Conservation (phyloP, 352 stramenopile genomes). For the Thraustotheca clavata region DNA sequence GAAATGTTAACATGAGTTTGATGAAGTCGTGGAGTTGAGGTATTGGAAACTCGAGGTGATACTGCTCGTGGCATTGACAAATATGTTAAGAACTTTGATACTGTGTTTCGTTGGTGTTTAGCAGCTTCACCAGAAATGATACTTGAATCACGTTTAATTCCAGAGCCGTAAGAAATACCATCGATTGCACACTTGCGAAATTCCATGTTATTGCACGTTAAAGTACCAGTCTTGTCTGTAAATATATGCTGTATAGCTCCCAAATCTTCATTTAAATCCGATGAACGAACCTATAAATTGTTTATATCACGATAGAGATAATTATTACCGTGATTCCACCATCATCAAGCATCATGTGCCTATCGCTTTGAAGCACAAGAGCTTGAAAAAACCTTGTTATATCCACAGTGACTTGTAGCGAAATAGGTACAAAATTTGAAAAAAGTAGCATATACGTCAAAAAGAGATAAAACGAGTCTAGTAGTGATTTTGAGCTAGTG, state of each 20-base stretch:
- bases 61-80: background rate
- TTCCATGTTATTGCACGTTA: constrained; percentile 90
- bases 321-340: constrained; percentile 41
- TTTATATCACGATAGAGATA: constrained; percentile 10
- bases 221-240: constrained; percentile 89
- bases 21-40: background rate
- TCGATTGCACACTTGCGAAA: constrained; percentile 91
- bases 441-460: constrained; percentile 87
- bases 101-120: background rate
- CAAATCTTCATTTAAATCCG: constrained; percentile 87
- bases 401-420: constrained; percentile 85
- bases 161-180: constrained; percentile 53
- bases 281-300: constrained; percentile 58
- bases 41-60: background rate
- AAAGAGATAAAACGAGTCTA: constrained; percentile 48
- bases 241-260: constrained; percentile 96
- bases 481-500: constrained; percentile 1
- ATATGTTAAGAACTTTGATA: background rate
- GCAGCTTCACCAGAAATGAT: background rate
- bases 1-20: constrained; percentile 17
- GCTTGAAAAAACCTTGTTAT: constrained; percentile 79
- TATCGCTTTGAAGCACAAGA: constrained; percentile 53
- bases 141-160: background rate
- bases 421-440: constrained; percentile 90
- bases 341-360: constrained; percentile 58